Base-by-base conservation (phyloP, 2,329 filamentous ascomycete species). In the Lasiodiplodia citricola region DNA sequence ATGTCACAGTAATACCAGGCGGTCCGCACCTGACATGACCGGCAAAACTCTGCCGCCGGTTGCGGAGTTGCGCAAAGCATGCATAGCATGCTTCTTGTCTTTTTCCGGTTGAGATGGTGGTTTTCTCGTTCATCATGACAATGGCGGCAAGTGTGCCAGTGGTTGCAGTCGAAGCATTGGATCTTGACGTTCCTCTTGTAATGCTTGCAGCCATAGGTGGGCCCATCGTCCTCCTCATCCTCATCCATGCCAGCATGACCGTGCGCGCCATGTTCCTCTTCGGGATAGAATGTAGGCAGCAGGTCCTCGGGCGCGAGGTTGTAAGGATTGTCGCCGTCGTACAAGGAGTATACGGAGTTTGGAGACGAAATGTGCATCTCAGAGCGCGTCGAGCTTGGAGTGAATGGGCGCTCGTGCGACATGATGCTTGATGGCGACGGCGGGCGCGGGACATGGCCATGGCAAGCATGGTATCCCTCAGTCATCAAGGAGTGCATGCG, bases 101-200 rank as follows among this genome's bases (percentile, higher is more conserved):
- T 91, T 73, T 90, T 90, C 64, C 96, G 89, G 73, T 94, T 88
- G 68, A 99, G 84, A 70, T 83, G 85, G 78, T 97, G 93, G 73
- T 93, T 89, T 75, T 97, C 93, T 10, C 84, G 87, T 60, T 90
- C 88, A 78, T 99, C 94, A 76, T 99, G 96, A 76, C 96, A 99
- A 76, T 98, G 91, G 21, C 96, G 91, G 78, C 96, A 99, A 0
- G 95, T 92, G 76, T 97, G 96, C 96, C 96, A 99, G 75, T 88
- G 90, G 74, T 91, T 88, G 81, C 96, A 99, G 31, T 92, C 91
- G 72, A 88, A 93, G 79, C 96, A 99, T 81, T 99, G 94, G 41
- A 98, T 83, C 80, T 98, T 98, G 74, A 99, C 93, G 74, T 98
- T 98, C 71, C 96, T 90, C 76, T 92, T 93, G 79, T 99, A 99